phyloP scores from a whole-genome alignment of 139 green algal genomes.

The Tetraselmis chui region DNA sequence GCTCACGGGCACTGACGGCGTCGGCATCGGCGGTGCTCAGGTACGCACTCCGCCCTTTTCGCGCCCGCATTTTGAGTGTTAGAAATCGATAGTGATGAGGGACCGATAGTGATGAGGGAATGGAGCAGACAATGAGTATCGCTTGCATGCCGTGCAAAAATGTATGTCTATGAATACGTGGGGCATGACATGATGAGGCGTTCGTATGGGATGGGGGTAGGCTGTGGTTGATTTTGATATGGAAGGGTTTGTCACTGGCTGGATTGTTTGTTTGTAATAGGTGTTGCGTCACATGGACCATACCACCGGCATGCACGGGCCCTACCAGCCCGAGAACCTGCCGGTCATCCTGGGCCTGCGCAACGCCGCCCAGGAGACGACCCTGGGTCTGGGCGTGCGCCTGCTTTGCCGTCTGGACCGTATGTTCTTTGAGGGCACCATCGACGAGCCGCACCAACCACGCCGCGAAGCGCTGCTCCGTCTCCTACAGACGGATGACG shows the following conservation, averaged over 20 bases:
- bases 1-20: neutral
- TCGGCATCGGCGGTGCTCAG: neutral
- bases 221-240: too few species aligned
- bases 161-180: too few species aligned
- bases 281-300: neutral
- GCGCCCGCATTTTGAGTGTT: too few species aligned
- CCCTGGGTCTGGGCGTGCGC: neutral
- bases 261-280: too few species aligned
- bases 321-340: neutral
- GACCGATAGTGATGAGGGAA: too few species aligned
- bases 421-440: neutral
- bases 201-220: too few species aligned
- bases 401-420: neutral
- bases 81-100: too few species aligned
- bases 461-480: neutral
- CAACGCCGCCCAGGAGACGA: neutral
- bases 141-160: too few species aligned
- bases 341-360: neutral
- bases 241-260: too few species aligned
- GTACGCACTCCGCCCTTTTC: too few species aligned
- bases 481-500: neutral
- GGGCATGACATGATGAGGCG: too few species aligned
- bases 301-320: neutral
- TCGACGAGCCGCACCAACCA: neutral
- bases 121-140: too few species aligned